Conservation (phyloP, 768 basidiomycete species). For the Lyophyllum semitale region DNA sequence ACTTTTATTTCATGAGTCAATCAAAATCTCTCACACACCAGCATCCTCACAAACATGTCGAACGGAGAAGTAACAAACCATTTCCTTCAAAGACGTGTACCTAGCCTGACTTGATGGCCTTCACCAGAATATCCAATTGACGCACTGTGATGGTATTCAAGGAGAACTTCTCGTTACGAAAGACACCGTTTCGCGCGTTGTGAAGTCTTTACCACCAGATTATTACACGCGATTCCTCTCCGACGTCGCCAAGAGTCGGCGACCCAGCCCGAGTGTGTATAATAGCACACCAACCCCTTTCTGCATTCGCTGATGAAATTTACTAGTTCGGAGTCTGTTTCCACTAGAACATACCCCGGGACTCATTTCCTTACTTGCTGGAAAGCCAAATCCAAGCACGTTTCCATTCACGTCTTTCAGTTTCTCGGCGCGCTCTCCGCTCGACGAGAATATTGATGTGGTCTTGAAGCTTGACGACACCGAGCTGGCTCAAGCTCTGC, state of each 20-base stretch:
- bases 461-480: constrained; percentile 54
- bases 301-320: constrained; percentile 1
- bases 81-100: background rate
- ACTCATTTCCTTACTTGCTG: constrained; percentile 81
- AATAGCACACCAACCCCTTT: background rate
- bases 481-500: constrained; percentile 69
- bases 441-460: constrained; percentile 40
- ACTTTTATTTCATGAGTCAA: background rate
- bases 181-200: background rate
- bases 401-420: constrained; percentile 89
- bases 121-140: background rate
- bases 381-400: constrained; percentile 87
- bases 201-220: constrained; percentile 46
- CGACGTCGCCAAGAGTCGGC: constrained; percentile 56
- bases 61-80: background rate
- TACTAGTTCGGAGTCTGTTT: constrained; percentile 66
- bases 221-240: constrained; percentile 68
- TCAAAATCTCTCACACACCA: background rate
- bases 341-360: constrained; percentile 81
- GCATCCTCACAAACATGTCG: background rate
- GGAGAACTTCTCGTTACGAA: background rate
- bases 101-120: background rate
- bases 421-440: constrained; percentile 58
- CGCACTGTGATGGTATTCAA: background rate
- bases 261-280: constrained; percentile 62